Conservation (phyloP, 148 eudicot genomes). For the Nyssa sinensis region DNA sequence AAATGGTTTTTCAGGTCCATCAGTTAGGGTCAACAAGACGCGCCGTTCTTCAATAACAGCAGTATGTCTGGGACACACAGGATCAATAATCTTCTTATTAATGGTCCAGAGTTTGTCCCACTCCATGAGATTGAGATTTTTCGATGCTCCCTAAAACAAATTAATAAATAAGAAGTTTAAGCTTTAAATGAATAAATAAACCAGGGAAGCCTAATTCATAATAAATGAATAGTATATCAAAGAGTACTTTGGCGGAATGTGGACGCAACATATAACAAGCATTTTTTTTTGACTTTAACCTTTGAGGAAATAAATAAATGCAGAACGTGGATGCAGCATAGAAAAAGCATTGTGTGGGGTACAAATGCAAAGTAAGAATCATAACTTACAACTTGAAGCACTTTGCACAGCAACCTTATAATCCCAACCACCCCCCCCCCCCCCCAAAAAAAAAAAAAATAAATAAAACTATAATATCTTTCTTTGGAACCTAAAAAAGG, state of each 20-base stretch:
- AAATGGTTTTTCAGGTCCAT: conserved; percentile 86
- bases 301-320: too few species aligned
- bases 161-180: not conserved
- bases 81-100: conserved; percentile 89
- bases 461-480: not conserved
- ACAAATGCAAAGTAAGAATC: not conserved
- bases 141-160: conserved; percentile 82
- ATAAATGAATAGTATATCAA: conserved; percentile 9
- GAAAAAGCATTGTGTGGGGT: not conserved
- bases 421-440: too few species aligned
- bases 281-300: too few species aligned
- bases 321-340: too few species aligned
- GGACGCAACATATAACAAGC: not conserved
- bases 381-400: not conserved
- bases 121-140: conserved; percentile 96
- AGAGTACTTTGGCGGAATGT: too few species aligned
- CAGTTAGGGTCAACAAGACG: conserved; percentile 61
- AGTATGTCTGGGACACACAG: conserved; percentile 93
- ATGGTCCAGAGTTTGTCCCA: conserved; percentile 99
- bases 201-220: not conserved
- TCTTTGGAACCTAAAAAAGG: not conserved
- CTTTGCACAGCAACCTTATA: too few species aligned
- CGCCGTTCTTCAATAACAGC: conserved; percentile 69
- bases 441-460: too few species aligned
- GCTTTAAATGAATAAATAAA: not conserved